phyloP scores from a whole-genome alignment of 768 basidiomycete genomes.

The Mycena vitilis region DNA sequence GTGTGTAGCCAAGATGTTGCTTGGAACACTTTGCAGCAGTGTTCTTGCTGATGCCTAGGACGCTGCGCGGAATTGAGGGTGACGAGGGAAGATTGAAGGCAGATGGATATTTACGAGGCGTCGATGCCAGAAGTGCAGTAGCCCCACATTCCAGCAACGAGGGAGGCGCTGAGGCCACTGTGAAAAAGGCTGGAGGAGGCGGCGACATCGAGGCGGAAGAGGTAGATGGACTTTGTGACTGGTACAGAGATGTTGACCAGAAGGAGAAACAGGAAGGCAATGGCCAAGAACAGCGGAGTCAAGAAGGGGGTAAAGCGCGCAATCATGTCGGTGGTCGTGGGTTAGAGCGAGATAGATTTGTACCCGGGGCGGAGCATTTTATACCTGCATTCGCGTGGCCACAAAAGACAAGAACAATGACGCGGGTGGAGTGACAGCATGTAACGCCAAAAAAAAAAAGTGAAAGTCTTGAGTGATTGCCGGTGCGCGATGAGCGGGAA shows the following conservation, averaged over 20 bases:
- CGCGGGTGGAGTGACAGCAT: slow-evolving; percentile 3
- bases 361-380: slow-evolving; percentile 11
- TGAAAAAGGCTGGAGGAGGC: slow-evolving; percentile 47
- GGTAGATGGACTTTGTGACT: slow-evolving; percentile 65
- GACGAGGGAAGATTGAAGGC: slow-evolving; percentile 30
- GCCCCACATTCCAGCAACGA: slow-evolving; percentile 72
- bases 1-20: slow-evolving; percentile 63
- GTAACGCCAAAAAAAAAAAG: not conserved
- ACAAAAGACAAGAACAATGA: slow-evolving; percentile 12
- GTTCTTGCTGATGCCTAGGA: slow-evolving; percentile 54
- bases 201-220: slow-evolving; percentile 61
- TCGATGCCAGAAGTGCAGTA: slow-evolving; percentile 65
- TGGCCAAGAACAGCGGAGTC: slow-evolving; percentile 57
- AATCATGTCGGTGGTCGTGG: slow-evolving; percentile 32
- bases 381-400: slow-evolving; percentile 14
- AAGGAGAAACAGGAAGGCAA: slow-evolving; percentile 70
- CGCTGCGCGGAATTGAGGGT: slow-evolving; percentile 42
- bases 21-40: slow-evolving; percentile 58
- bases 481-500: not conserved
- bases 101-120: slow-evolving; percentile 51
- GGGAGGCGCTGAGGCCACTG: slow-evolving; percentile 50
- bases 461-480: slow-evolving; percentile 2
- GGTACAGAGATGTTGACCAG: slow-evolving; percentile 72
- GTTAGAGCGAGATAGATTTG: not conserved
- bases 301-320: slow-evolving; percentile 39